Evolutionary conservation across 176 grass and related monocot species (phyloP), one percentile per base, ranked within the genome.

Genomic region (Tillandsia fasciculata): DNA sequence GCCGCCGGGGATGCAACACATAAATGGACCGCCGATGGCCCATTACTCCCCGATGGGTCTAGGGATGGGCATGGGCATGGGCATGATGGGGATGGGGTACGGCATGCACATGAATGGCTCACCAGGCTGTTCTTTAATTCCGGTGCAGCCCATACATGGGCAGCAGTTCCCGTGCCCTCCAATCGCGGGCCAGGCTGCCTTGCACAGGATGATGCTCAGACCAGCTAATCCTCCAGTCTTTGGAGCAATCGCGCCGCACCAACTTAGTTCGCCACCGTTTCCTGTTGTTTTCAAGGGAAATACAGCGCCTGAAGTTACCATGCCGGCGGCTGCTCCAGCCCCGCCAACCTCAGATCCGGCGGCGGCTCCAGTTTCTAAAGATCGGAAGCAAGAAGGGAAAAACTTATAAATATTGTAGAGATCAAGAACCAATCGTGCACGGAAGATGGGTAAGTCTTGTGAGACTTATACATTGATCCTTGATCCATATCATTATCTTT

Each of bases 41-140:
- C 74, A 73, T 68, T 83, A 66, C 53, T 14, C 74, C 8, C 70
- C 74, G 11, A n/a, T 78, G 48, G 74, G 81, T 58, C 14, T 83
- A 52, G 81, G 81, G 26, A 63, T 83, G 74, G 53, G 53, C 0
- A 57, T 57, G 53, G 53, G 53, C 6, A 57, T 57, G 53, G 28
- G 29, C 20, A 20, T 20, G 8, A 54, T 66, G 24, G 24, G 50
- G 33, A 29, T 49, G 64, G 50, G 63, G 11, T 66, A 42, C 52
- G 26, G 73, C 8, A 66, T 75, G 73, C 49, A 72, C 52, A 48
- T 49, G 70, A 72, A 72, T 72, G 70, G 52, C 24, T 58, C 70
- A 7, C 48, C 67, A 52, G 26, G 49, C 3, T 72, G 70, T 53
- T 10, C 70, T 61, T 0, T 72, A 2, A 26, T 72, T 56, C 27